Evolutionary conservation across 2,329 filamentous ascomycete genomes (phyloP).

Genomic region (Fonsecaea multimorphosa): DNA sequence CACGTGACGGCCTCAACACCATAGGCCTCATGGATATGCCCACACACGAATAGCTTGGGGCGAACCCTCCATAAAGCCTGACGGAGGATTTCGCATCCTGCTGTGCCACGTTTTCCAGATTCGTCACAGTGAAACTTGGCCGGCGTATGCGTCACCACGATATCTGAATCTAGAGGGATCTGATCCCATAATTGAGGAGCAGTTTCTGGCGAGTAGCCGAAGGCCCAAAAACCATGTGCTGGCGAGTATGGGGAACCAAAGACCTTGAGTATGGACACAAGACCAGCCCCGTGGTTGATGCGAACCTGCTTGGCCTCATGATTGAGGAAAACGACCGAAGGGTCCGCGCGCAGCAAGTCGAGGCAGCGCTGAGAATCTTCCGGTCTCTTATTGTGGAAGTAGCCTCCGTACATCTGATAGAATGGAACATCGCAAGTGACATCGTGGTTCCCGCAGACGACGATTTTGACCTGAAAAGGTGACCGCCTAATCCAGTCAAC

Average conservation of each 20-base stretch:
- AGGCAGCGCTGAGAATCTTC: slow-evolving; percentile 55
- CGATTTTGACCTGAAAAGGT: slow-evolving; percentile 53
- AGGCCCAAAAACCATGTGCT: slow-evolving; percentile 58
- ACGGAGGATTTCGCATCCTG: slow-evolving; percentile 58
- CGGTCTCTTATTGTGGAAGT: slow-evolving; percentile 53
- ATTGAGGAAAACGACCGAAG: slow-evolving; percentile 59
- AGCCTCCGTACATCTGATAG: slow-evolving; percentile 50
- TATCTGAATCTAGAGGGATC: slow-evolving; percentile 59
- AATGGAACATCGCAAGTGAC: slow-evolving; percentile 45
- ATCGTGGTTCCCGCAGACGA: slow-evolving; percentile 58
- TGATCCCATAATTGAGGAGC: slow-evolving; percentile 55
- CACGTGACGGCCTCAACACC: slow-evolving; percentile 61
- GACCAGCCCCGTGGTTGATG: slow-evolving; percentile 53
- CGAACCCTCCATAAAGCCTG: slow-evolving; percentile 54
- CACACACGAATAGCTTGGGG: slow-evolving; percentile 61
- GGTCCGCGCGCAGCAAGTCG: slow-evolving; percentile 50
- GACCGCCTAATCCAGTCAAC: slow-evolving; percentile 53
- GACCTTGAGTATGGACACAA: slow-evolving; percentile 58
- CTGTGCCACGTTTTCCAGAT: slow-evolving; percentile 40
- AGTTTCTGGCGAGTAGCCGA: slow-evolving; percentile 56
- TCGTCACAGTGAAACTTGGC: slow-evolving; percentile 58
- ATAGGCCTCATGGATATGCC: slow-evolving; percentile 65
- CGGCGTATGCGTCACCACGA: slow-evolving; percentile 65
- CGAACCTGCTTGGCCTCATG: slow-evolving; percentile 55
- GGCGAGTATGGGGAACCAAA: slow-evolving; percentile 65